A percentile compares a stretch with the other conserved stretches of the same genome.
Conservation (phyloP, 768 basidiomycete genomes). For the Daedalea quercina region DNA sequence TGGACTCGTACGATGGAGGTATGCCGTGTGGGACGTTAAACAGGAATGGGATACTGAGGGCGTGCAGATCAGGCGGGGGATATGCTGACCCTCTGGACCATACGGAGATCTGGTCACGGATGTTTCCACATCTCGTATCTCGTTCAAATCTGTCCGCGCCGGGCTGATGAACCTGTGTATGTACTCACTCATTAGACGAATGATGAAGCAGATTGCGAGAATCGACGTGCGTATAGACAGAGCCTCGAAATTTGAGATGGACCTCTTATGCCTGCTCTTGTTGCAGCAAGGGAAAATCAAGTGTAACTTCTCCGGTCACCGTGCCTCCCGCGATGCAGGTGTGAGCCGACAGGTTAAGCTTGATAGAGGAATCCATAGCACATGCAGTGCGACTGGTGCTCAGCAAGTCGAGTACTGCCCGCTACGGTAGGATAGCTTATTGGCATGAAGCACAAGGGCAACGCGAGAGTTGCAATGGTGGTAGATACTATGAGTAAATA, state of each 20-base stretch:
- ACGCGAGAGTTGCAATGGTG: no score
- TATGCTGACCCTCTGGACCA: conserved; percentile 8
- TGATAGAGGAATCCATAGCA: not conserved
- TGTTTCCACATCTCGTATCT: not conserved
- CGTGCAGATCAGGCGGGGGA: conserved; percentile 2
- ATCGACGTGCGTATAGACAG: conserved; percentile 8
- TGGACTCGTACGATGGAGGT: conserved; percentile 6
- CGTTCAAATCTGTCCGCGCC: not conserved
- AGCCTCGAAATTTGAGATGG: conserved; percentile 12
- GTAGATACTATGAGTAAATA: no score
- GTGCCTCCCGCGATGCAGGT: conserved; percentile 5
- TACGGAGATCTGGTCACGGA: conserved; percentile 2
- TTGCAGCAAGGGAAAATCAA: conserved; percentile 9
- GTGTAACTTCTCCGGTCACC: conserved; percentile 8
- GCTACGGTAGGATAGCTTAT: no score
- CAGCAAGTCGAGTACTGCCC: not conserved
- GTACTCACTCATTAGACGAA: not conserved
- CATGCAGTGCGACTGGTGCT: not conserved
- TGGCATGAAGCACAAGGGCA: no score
- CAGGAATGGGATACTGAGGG: conserved; percentile 8
- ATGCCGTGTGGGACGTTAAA: conserved; percentile 6
- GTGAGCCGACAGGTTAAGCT: not conserved
- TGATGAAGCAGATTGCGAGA: not conserved
- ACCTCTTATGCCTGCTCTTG: conserved; percentile 11
- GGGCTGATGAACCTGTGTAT: conserved; percentile 1